Evolutionary conservation across 106 monocot genomes (phyloP).

Genomic region (Dioscorea dumetorum): DNA sequence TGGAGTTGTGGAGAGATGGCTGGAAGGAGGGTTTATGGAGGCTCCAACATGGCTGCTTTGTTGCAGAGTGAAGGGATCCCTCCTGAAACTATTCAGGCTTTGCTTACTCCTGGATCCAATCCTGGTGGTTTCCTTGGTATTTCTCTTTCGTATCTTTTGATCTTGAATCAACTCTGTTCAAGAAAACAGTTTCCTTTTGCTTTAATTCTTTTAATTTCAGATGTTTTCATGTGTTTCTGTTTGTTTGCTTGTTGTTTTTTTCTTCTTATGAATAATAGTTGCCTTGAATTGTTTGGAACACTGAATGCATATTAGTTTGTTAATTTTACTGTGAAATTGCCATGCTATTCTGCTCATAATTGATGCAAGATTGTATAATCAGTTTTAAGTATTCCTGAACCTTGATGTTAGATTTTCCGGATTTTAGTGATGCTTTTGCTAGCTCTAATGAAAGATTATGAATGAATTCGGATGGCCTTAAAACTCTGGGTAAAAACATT

Average conservation of each 20-base stretch:
- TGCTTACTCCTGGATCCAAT: constrained; percentile 20
- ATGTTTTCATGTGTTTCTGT: too few relatives aligned
- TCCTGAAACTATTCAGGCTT: constrained; percentile 22
- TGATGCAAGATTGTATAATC: too few relatives aligned
- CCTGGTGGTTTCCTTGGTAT: constrained; percentile 13
- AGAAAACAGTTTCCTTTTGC: not conserved
- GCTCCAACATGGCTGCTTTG: constrained; percentile 24
- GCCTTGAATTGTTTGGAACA: too few relatives aligned
- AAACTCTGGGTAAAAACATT: too few relatives aligned
- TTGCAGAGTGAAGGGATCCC: constrained; percentile 43
- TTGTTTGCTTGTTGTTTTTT: too few relatives aligned
- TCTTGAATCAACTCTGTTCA: not conserved
- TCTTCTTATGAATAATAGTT: too few relatives aligned
- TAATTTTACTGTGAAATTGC: too few relatives aligned
- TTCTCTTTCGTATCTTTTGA: not conserved
- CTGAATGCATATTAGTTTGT: too few relatives aligned
- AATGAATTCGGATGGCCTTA: not conserved
- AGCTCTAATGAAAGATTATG: not conserved
- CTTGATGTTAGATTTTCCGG: not conserved
- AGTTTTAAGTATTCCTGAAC: not conserved
- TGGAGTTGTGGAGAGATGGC: constrained; percentile 21
- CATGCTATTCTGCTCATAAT: too few relatives aligned
- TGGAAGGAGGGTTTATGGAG: constrained; percentile 27
- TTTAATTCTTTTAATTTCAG: not conserved
- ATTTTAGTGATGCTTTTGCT: not conserved